Base-by-base conservation (phyloP, 2,329 filamentous ascomycete genomes). In the Sclerotiophoma versabilis region DNA sequence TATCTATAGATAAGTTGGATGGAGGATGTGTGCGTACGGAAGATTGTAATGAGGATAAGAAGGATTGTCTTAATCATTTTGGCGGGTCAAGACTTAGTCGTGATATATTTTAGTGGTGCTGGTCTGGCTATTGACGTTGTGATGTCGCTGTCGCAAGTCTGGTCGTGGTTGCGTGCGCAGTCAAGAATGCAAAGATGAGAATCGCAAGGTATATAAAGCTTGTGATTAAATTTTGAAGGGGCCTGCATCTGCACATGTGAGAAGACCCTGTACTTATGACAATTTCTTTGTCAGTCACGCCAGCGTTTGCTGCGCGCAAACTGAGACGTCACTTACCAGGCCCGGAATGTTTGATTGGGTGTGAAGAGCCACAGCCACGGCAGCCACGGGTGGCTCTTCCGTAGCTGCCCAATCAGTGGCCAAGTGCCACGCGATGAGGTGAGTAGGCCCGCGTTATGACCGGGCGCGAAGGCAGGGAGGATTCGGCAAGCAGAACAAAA, bases 1-100 rank as follows among this genome's bases (percentile, higher is more conserved):
- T 23, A 14, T 32, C 5, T 33, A 3, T 17, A n/a, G 15, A 7
- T 20, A 8, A 27, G 33, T 20, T 25, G n/a, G n/a, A n/a, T 23
- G 19, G 20, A 11, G 25, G n/a, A 11, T 20, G 38, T 11, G 44
- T 15, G 36, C 57, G 26, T 70, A 78, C 77, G 49, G 66, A 81
- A 77, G 63, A 80, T 72, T 26, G 78, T 79, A 56, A 80, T 72
- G 57, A 80, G 69, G 36, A 80, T 73, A 23, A 80, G 69, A 38
- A 80, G 62, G 41, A 80, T 67, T 4, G 71, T 71, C 36, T 63
- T 64, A 26, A 65, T 63, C 63, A 65, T 65, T 10, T 54, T 57
- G 46, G 23, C 32, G 32, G 17, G 27, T 41, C 36, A 27, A 3
- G 19, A 29, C 26, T n/a, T n/a, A 26, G 7, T 26, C 20, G 50